Conservation (phyloP, 148 eudicot genomes). For the Vaccinium vitisidaea region DNA sequence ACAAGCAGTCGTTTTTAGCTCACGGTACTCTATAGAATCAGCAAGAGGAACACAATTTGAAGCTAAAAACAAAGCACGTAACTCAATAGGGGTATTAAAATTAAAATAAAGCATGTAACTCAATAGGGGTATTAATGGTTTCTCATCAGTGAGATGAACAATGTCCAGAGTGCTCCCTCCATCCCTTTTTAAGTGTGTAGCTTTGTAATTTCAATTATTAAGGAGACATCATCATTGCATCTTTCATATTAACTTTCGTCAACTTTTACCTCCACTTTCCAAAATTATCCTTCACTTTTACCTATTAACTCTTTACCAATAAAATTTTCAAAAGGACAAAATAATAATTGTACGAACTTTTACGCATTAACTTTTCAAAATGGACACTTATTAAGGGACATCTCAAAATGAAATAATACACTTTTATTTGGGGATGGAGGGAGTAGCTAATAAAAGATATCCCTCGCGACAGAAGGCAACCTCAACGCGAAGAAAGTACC, state of each 20-base stretch:
- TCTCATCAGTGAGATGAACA: neutral
- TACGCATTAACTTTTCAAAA: too few relatives aligned
- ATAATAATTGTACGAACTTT: too few relatives aligned
- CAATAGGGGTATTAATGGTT: neutral
- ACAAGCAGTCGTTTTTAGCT: neutral
- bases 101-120: neutral
- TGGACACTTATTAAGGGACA: too few relatives aligned
- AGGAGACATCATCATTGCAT: too few relatives aligned
- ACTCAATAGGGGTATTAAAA: neutral
- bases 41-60: neutral
- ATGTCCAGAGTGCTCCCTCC: neutral
- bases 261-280: too few relatives aligned
- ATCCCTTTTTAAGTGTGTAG: neutral
- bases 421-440: too few relatives aligned
- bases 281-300: too few relatives aligned
- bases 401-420: too few relatives aligned
- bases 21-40: neutral
- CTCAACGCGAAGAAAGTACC: neutral
- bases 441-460: neutral
- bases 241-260: too few relatives aligned
- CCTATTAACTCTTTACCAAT: too few relatives aligned
- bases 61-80: neutral
- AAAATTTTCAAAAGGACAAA: too few relatives aligned
- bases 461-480: neutral
- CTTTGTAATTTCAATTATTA: too few relatives aligned